A percentile compares a stretch with the other conserved stretches of the same genome.
These are phyloP conservation scores for Byssoonygena ceratinophila DNA, from an alignment of 2,329 filamentous ascomycete genomes.

Conservation along the genomic window DNA sequence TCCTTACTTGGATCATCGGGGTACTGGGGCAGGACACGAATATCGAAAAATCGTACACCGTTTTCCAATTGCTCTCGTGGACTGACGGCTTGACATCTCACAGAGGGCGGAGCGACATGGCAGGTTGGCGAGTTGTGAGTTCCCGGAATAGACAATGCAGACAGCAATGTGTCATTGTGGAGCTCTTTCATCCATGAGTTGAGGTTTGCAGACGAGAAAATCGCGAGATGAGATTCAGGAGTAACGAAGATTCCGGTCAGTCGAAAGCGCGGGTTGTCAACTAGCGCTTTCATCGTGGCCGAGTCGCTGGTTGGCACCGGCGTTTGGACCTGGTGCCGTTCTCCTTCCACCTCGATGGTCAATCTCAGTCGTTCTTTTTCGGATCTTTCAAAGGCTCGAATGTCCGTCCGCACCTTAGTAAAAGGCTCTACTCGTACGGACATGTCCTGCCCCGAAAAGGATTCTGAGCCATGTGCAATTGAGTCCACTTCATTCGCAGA, in stretches of 20 bases:
- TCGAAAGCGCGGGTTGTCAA: conserved; percentile 42
- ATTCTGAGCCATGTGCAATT: conserved; percentile 43
- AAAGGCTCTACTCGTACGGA: conserved; percentile 59
- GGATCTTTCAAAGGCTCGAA: conserved; percentile 48
- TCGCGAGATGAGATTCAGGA: conserved; percentile 43
- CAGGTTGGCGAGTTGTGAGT: conserved; percentile 90
- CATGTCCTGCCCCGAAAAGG: conserved; percentile 52
- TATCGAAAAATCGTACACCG: conserved; percentile 87
- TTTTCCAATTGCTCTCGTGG: conserved; percentile 71
- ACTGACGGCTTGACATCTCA: conserved; percentile 78
- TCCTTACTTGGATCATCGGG: conserved; percentile 51
- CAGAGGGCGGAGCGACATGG: conserved; percentile 75
- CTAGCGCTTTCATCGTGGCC: conserved; percentile 50
- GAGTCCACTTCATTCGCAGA: conserved; percentile 39
- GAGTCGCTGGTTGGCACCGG: conserved; percentile 53
- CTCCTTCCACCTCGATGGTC: conserved; percentile 54
- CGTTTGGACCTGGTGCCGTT: conserved; percentile 62
- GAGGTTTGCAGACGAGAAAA: conserved; percentile 62
- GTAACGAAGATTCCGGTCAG: conserved; percentile 59
- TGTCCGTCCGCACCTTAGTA: conserved; percentile 50
- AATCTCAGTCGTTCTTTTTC: conserved; percentile 59
- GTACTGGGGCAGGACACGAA: conserved; percentile 61
- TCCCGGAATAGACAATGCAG: conserved; percentile 78
- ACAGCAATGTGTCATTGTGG: conserved; percentile 59
- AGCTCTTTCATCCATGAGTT: conserved; percentile 72